phyloP scores from a whole-genome alignment of 129 eudicot species.

The Escallonia rubra region DNA sequence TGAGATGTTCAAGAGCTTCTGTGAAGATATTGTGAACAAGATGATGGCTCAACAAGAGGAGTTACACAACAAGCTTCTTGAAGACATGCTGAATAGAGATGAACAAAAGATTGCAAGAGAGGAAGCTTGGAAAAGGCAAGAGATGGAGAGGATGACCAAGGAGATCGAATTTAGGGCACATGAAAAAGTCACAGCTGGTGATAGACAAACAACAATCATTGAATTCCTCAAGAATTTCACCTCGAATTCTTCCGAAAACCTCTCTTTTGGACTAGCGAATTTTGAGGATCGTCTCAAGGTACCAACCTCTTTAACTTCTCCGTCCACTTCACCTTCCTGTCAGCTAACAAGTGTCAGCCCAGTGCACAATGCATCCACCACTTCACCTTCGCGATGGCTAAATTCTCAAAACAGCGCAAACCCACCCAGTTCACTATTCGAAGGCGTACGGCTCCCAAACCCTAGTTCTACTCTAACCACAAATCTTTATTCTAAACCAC shows the following conservation, averaged over 20 bases:
- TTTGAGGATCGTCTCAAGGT: conserved; percentile 13
- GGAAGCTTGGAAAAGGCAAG: conserved; percentile 73
- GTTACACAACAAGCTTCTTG: conserved; percentile 64
- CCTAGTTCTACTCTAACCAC: conserved; percentile 14
- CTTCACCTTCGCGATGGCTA: neutral
- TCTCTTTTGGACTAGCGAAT: neutral
- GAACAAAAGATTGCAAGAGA: conserved; percentile 58
- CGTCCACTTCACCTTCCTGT: too few species aligned
- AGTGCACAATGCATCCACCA: too few species aligned
- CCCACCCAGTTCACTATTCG: neutral
- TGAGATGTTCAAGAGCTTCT: conserved; percentile 57
- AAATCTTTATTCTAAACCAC: neutral
- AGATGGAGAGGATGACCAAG: conserved; percentile 47
- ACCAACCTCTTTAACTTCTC: neutral
- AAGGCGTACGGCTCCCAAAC: conserved; percentile 2
- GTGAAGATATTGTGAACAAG: conserved; percentile 55
- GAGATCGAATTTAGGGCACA: conserved; percentile 52
- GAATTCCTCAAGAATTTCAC: conserved; percentile 60
- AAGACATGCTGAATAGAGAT: conserved; percentile 63
- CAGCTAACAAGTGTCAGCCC: too few species aligned
- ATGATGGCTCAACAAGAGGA: conserved; percentile 78
- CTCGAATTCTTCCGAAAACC: conserved; percentile 7
- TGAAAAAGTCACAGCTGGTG: conserved; percentile 48
- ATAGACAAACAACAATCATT: conserved; percentile 58
- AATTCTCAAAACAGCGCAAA: neutral